Evolutionary conservation across 176 grass and related monocot genomes (phyloP).

Genomic region (Thinopyrum elongatum): DNA sequence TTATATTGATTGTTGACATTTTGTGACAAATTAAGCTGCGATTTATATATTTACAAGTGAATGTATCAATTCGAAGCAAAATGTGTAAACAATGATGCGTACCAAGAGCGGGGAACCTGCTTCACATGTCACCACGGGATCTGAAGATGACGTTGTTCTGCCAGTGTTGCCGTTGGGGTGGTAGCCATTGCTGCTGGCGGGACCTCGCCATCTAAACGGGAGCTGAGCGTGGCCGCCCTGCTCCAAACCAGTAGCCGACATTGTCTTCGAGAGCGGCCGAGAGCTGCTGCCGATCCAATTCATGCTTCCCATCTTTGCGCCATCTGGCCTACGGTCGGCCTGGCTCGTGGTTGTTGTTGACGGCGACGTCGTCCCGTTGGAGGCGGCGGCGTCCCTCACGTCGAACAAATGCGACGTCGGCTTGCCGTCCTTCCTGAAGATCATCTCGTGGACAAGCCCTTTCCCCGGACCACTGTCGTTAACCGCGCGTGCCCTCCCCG

Average conservation of each 20-base stretch:
- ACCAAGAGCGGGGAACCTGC: slow-evolving; percentile 39
- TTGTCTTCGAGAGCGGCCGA: slow-evolving; percentile 12
- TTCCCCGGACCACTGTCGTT: slow-evolving; percentile 40
- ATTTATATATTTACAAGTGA: neutral
- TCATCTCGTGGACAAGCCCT: slow-evolving; percentile 73
- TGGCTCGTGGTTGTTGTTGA: neutral
- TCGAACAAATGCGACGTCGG: slow-evolving; percentile 49
- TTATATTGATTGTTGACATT: neutral
- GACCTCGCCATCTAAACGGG: slow-evolving; percentile 21
- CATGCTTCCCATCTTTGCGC: slow-evolving; percentile 8
- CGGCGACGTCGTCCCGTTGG: neutral
- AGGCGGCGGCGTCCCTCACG: slow-evolving; percentile 35
- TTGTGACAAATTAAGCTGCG: neutral
- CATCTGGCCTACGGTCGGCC: neutral
- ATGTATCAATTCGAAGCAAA: neutral
- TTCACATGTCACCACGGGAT: slow-evolving; percentile 27
- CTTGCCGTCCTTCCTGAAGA: slow-evolving; percentile 65
- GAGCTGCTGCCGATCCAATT: slow-evolving; percentile 39
- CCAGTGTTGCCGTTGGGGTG: slow-evolving; percentile 19
- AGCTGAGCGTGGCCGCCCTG: neutral
- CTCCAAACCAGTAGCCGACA: neutral
- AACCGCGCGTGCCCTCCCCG: slow-evolving; percentile 15
- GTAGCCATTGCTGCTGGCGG: neutral
- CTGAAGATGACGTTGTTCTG: slow-evolving; percentile 24
- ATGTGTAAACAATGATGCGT: neutral